Percentiles rank a stretch among this genome's conserved stretches.
These are phyloP conservation scores for Astrephomene gubernaculifera DNA, from an alignment of 139 green algal species.

Conservation along the genomic window DNA sequence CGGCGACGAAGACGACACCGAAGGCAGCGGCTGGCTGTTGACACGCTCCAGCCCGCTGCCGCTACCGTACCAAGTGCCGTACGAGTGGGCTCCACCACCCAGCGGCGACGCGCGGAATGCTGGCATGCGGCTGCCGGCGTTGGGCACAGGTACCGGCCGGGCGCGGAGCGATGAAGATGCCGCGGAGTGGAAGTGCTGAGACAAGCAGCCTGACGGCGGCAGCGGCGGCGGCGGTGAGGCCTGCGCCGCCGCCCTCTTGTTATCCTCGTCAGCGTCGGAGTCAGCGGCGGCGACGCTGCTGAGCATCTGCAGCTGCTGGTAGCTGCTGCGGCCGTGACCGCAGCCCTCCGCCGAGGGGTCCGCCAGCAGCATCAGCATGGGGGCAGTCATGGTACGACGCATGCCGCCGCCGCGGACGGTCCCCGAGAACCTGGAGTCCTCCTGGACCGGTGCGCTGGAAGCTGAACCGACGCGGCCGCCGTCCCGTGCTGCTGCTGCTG, in stretches of 20 bases:
- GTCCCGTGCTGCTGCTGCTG: too few relatives aligned
- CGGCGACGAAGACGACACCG: background rate
- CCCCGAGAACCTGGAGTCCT: too few relatives aligned
- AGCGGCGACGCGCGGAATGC: slow-evolving; percentile 28
- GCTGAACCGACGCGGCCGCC: too few relatives aligned
- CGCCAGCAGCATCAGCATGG: slow-evolving; percentile 14
- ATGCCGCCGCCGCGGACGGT: background rate
- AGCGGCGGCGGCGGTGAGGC: background rate
- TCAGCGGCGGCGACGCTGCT: background rate
- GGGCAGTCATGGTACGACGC: slow-evolving; percentile 9
- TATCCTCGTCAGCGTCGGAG: background rate
- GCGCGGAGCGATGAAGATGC: background rate
- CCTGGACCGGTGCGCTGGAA: too few relatives aligned
- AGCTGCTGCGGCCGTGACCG: slow-evolving; percentile 20
- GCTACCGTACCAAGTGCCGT: background rate
- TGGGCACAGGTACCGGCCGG: slow-evolving; percentile 20
- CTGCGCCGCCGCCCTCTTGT: background rate
- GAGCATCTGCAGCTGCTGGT: slow-evolving; percentile 16
- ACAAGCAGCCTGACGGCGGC: slow-evolving; percentile 13
- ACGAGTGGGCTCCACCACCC: too few relatives aligned
- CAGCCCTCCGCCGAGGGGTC: slow-evolving; percentile 9
- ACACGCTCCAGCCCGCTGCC: too few relatives aligned
- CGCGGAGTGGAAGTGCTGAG: background rate
- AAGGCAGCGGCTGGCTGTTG: too few relatives aligned
- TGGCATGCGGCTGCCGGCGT: slow-evolving; percentile 13